phyloP scores from a whole-genome alignment of 352 stramenopile genomes.

The Globisporangium iwayamae region DNA sequence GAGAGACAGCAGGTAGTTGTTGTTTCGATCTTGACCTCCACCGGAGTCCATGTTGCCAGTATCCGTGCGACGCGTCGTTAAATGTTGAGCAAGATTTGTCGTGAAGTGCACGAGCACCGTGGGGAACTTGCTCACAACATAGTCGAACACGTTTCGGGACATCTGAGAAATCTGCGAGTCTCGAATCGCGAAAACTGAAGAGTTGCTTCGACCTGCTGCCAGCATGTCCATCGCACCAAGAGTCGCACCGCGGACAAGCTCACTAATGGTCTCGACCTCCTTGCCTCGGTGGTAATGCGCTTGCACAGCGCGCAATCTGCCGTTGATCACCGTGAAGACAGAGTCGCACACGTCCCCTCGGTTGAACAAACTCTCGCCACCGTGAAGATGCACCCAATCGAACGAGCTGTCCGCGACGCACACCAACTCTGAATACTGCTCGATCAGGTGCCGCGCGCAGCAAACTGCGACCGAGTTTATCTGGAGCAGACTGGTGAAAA shows the following conservation, averaged over 20 bases:
- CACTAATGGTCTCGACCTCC: conserved; percentile 70
- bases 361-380: conserved; percentile 75
- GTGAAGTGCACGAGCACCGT: conserved; percentile 80
- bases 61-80: conserved; percentile 48
- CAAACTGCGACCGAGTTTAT: conserved; percentile 43
- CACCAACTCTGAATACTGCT: conserved; percentile 70
- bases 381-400: conserved; percentile 81
- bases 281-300: conserved; percentile 52
- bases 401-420: conserved; percentile 77
- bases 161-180: conserved; percentile 88
- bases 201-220: conserved; percentile 61
- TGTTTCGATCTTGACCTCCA: conserved; percentile 28
- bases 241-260: conserved; percentile 76
- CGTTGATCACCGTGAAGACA: conserved; percentile 80
- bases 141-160: conserved; percentile 84
- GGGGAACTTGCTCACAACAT: conserved; percentile 63
- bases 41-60: conserved; percentile 25
- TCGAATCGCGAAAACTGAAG: conserved; percentile 80
- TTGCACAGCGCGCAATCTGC: conserved; percentile 72
- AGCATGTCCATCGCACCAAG: conserved; percentile 85
- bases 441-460: conserved; percentile 59
- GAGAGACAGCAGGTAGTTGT: conserved; percentile 59
- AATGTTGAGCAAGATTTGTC: conserved; percentile 58
- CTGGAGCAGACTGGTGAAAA: conserved; percentile 60
- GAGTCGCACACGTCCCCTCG: conserved; percentile 74